Evolutionary conservation across 1,284 basidiomycete genomes (phyloP).

Genomic region (Peniophora sp.): DNA sequence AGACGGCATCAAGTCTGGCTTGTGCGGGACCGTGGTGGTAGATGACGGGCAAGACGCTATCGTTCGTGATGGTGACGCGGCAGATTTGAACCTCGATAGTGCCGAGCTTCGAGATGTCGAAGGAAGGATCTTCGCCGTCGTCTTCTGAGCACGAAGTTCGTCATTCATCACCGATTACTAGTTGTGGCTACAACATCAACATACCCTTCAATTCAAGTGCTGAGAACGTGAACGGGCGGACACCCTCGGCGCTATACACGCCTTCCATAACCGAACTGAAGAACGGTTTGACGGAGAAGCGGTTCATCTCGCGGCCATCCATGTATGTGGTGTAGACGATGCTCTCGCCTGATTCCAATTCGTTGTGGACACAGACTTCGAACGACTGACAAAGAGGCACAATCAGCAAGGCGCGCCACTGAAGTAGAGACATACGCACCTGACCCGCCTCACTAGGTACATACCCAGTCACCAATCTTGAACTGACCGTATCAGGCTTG

Average conservation of each 20-base stretch:
- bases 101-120: background rate
- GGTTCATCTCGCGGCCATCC: background rate
- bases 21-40: background rate
- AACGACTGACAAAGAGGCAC: background rate
- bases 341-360: background rate
- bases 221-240: background rate
- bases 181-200: too few species aligned
- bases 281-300: background rate
- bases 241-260: background rate
- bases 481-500: background rate
- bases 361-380: background rate
- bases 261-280: background rate
- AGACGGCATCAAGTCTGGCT: background rate
- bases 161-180: too few species aligned
- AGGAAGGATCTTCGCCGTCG: background rate
- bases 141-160: too few species aligned
- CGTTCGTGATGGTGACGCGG: background rate
- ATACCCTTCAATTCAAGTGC: background rate
- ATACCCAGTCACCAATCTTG: background rate
- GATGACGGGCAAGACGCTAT: background rate
- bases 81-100: background rate
- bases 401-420: background rate
- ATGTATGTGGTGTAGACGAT: background rate
- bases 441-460: constrained; percentile 2
- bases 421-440: background rate